These are phyloP conservation scores for Ceratorhiza oryzae-sativae DNA, from an alignment of 1,284 basidiomycete genomes.

Conservation along the genomic window DNA sequence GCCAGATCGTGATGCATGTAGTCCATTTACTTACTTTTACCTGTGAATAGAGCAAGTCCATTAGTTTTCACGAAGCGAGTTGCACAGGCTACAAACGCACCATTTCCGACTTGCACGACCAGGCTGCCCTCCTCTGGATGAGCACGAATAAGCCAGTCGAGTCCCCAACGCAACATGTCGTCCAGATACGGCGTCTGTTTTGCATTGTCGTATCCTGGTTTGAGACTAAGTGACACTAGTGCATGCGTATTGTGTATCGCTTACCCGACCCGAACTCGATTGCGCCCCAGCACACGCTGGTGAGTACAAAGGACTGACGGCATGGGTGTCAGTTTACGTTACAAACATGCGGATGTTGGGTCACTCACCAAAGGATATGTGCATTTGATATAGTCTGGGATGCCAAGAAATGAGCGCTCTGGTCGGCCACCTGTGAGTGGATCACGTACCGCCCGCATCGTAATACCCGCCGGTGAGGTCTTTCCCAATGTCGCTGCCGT, in stretches of 20 bases:
- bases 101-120: conserved; percentile 78
- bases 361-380: conserved; percentile 74
- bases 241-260: conserved; percentile 11
- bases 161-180: conserved; percentile 84
- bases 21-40: conserved; percentile 1
- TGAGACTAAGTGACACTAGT: conserved; percentile 19
- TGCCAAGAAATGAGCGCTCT: not conserved
- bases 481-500: conserved; percentile 76
- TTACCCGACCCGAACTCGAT: conserved; percentile 78
- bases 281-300: conserved; percentile 87
- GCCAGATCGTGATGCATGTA: conserved; percentile 13
- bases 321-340: conserved; percentile 39
- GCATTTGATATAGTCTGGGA: conserved; percentile 82
- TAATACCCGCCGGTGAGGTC: conserved; percentile 89
- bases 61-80: not conserved
- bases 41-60: conserved; percentile 5
- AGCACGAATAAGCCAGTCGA: conserved; percentile 92
- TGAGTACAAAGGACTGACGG: conserved; percentile 74
- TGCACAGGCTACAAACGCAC: conserved; percentile 47
- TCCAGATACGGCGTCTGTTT: conserved; percentile 91
- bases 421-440: not conserved
- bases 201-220: conserved; percentile 75
- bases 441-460: conserved; percentile 77
- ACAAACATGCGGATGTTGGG: conserved; percentile 41
- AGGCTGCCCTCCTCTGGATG: conserved; percentile 78